Base-by-base conservation (phyloP, 306 rosid species). In the Lithocarpus polystachyus region DNA sequence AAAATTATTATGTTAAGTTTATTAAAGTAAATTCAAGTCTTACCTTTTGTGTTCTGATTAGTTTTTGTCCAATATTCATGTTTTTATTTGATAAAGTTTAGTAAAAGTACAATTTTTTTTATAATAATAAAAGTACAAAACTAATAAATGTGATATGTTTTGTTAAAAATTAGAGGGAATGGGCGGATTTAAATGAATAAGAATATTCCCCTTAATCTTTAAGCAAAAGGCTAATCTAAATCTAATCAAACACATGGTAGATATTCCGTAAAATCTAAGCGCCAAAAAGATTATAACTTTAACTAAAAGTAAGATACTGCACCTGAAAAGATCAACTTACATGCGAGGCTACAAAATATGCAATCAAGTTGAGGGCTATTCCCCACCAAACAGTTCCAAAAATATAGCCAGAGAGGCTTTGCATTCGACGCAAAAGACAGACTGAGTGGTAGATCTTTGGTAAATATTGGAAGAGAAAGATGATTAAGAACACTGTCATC, bases 351-450 rank as follows among this genome's bases (percentile, higher is more conserved):
- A 95, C 99, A 45, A 95, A 95, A 68, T 95, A 95, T 0, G 97
- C 98, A 31, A 95, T 95, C 82, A 95, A 56, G 82, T 95, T 95
- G 74, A 95, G 97, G 56, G 99, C 96, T 61, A 95, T 88, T 5
- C 99, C 96, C 99, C 99, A 95, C 99, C 99, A 95, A 76, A 91
- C 91, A 0, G 98, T 95, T 31, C 96, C 98, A 10, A 93, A 95
- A 45, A 93, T 86, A 86, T 86, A 95, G 79, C 97, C 97, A 1
- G 97, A 82, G 71, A 89, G 88, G 67, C 84, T 89, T 82, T 92
- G 98, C 87, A 92, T 87, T 82, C 99, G 94, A 14, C 99, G 96
- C 80, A 95, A 56, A 20, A 89, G 82, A 81, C 97, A 88, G 18
- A 91, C 90, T 0, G 96, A 91, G 85, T 93, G 99, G 75, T 86